A percentile compares a stretch with the other conserved stretches of the same genome.
phyloP scores from a whole-genome alignment of 2,329 filamentous ascomycete species.

The Epicoccum nigrum region DNA sequence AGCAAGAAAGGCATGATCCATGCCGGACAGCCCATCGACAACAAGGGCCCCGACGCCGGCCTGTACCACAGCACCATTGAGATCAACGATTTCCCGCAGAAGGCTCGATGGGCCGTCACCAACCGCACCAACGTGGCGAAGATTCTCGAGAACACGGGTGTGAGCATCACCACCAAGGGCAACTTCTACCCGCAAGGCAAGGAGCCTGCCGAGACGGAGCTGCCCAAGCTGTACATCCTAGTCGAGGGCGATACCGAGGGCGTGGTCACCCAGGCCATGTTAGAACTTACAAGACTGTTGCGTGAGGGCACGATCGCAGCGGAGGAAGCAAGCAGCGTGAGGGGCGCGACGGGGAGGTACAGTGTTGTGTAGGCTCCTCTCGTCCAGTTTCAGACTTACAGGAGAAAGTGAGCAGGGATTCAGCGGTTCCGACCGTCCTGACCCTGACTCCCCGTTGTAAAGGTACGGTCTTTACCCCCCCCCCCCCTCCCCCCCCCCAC shows the following conservation, averaged over 20 bases:
- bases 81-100: conserved; percentile 99
- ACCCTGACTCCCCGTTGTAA: too few species aligned
- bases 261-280: conserved; percentile 87
- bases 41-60: conserved; percentile 95
- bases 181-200: conserved; percentile 86
- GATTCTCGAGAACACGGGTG: conserved; percentile 92
- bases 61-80: conserved; percentile 96
- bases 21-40: conserved; percentile 93
- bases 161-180: conserved; percentile 96
- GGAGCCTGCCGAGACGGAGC: conserved; percentile 71
- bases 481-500: too few species aligned
- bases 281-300: conserved; percentile 83
- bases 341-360: conserved; percentile 82
- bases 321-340: conserved; percentile 76
- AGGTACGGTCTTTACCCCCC: too few species aligned
- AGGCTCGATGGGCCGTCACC: conserved; percentile 97
- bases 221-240: conserved; percentile 96
- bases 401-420: too few species aligned
- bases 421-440: too few species aligned
- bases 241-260: conserved; percentile 97
- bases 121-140: conserved; percentile 98
- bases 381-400: too few species aligned
- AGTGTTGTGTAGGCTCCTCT: conserved; percentile 73
- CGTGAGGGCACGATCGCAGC: conserved; percentile 91
- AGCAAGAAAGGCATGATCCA: conserved; percentile 89